A percentile compares a stretch with the other conserved stretches of the same genome.
Conservation (phyloP, 108 stramenopile species). For the Schizochytrium sp. region DNA sequence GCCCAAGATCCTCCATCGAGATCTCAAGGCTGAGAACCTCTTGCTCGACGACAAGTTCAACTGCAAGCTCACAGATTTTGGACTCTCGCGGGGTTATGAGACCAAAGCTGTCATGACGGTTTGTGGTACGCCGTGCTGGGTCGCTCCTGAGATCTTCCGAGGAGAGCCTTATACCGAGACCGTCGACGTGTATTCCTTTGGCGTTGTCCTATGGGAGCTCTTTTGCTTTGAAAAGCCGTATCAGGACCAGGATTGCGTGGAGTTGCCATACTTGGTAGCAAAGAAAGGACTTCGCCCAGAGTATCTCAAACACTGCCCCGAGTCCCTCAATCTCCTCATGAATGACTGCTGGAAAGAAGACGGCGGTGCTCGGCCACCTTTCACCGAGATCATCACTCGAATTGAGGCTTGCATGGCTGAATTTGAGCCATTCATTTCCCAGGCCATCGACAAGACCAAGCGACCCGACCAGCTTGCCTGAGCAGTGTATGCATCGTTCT, state of each 20-base stretch:
- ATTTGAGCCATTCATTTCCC: slow-evolving; percentile 1
- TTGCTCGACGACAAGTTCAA: slow-evolving; percentile 14
- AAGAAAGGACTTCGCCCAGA: slow-evolving; percentile 17
- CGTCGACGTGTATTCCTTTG: slow-evolving; percentile 20
- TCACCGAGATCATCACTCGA: slow-evolving; percentile 20
- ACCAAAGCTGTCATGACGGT: slow-evolving; percentile 19
- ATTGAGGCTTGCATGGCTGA: background rate
- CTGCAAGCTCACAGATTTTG: slow-evolving; percentile 27
- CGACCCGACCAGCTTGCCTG: background rate
- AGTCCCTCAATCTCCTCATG: slow-evolving; percentile 36
- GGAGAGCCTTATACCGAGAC: slow-evolving; percentile 23
- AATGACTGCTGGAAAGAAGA: slow-evolving; percentile 44
- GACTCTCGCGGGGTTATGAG: background rate
- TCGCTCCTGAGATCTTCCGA: slow-evolving; percentile 23
- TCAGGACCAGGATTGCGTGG: slow-evolving; percentile 19
- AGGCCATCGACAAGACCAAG: slow-evolving; percentile 3
- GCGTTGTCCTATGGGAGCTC: slow-evolving; percentile 24
- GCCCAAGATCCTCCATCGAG: slow-evolving; percentile 17
- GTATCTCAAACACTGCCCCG: background rate
- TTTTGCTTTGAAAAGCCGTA: slow-evolving; percentile 24
- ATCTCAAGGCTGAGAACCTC: slow-evolving; percentile 25
- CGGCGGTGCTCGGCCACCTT: slow-evolving; percentile 32
- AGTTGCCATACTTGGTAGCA: slow-evolving; percentile 21
- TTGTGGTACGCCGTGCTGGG: slow-evolving; percentile 26
- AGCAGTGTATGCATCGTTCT: background rate